Base-by-base conservation (phyloP, 805 yeast genomes). In the Nakazawaea wickerhamii region DNA sequence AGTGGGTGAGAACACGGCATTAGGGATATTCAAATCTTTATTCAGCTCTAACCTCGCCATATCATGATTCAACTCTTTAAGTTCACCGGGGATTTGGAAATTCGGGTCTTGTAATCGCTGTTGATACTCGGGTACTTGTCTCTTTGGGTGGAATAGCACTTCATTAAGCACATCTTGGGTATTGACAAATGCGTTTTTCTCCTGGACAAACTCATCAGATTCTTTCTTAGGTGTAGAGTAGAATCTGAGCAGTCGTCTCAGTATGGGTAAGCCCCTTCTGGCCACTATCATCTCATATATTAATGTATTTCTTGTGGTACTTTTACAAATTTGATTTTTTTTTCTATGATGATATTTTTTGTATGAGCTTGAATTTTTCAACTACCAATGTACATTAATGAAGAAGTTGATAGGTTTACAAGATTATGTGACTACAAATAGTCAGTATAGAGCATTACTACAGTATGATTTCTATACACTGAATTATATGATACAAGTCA, bases 51-150 rank as follows among this genome's bases (percentile, higher is more conserved):
- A 13, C 19, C 11, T 8, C 10, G 10, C 6, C 5, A 33, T 19
- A 8, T 40, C 15, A 18, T 26, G 14, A 21, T 33, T 26, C 13
- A 26, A 9, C 11, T 33, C 43, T 17, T 33, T 25, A 27, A 40
- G 33, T 26, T 40, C 43, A n/a, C 5, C 15, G 5, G 43, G 43
- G 13, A 40, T 26, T 14, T 34, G 5, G 36, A 40, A 40, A 10
- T 26, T 19, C n/a, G 34, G 28, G n/a, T 28, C 26, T 11, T 35
- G 39, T 9, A 40, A 5, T 21, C 13, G 4, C 26, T 35, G 8
- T 25, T 28, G 30, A 4, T 9, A 7, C 2, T 7, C 17, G 2
- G 34, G 4, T 7, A 34, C 7, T 22, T 35, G n/a, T 30, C 35
- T 40, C 6, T 28, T 19, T 15, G 39, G 44, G 19, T 41, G 44